phyloP scores from a whole-genome alignment of 2,329 filamentous ascomycete genomes.

The Atkinsonella hypoxylon region DNA sequence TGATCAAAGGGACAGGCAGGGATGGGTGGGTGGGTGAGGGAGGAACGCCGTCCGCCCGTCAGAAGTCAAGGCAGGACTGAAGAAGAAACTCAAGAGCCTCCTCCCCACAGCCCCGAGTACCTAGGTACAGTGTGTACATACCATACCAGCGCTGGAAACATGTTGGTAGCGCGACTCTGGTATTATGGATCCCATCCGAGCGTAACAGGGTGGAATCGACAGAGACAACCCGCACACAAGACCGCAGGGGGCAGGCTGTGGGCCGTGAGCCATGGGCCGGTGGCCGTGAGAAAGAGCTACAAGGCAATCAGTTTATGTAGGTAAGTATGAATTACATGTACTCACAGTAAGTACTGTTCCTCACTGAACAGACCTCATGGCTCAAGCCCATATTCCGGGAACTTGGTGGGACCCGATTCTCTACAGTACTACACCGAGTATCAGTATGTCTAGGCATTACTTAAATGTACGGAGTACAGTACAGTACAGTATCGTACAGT shows the following conservation, averaged over 20 bases:
- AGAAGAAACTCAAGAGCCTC: too few species aligned
- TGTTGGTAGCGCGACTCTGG: not conserved
- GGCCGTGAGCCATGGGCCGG: not conserved
- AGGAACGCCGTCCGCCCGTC: not conserved
- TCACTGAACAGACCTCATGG: slow-evolving; percentile 8
- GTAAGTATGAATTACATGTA: too few species aligned
- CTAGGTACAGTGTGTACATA: too few species aligned
- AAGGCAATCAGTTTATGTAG: too few species aligned
- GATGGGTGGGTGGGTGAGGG: slow-evolving; percentile 2
- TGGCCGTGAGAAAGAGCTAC: not conserved
- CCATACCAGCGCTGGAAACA: not conserved
- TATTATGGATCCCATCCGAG: not conserved
- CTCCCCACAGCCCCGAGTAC: too few species aligned
- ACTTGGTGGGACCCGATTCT: slow-evolving; percentile 5
- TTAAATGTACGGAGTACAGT: too few species aligned
- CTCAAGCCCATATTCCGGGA: slow-evolving; percentile 10
- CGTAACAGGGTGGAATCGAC: slow-evolving; percentile 2
- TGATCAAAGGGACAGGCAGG: not conserved
- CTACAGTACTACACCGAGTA: too few species aligned
- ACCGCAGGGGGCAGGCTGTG: slow-evolving; percentile 1
- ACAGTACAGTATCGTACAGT: too few species aligned
- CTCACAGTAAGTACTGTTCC: too few species aligned
- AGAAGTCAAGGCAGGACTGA: too few species aligned
- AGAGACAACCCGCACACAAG: slow-evolving; percentile 4
- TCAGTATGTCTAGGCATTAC: too few species aligned